Base-by-base conservation (phyloP, 176 grass and related monocot species). In the Ampelocalamus luodianensis region DNA sequence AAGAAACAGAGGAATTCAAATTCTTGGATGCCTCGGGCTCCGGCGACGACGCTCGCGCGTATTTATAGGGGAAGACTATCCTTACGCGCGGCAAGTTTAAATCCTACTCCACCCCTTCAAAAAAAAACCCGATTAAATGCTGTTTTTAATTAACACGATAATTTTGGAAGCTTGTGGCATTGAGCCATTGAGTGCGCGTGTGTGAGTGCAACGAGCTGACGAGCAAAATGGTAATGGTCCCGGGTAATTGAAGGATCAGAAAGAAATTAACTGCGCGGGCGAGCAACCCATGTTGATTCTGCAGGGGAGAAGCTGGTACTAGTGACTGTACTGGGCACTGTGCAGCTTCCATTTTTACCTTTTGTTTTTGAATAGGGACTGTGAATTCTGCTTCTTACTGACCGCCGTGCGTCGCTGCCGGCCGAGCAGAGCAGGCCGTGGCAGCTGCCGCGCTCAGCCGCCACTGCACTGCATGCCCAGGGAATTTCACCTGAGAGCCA, bases 311-410 rank as follows among this genome's bases (percentile, higher is more conserved):
- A 72, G 73, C 54, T 11, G 78, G 67, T 78, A 66, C 72, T 18
- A 49, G 39, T 29, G 53, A 22, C 66, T 59, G 72, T 38, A 11
- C 13, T 29, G 58, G 56, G 20, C 42, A 26, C 20, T 4, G 16
- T 15, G 29, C 43, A 74, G 84, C 84, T 90, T 81, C 89, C 80
- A 83, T 87, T 90, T 90, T 90, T 79, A 90, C 80, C 85, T 90
- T 61, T 18, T 83, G 85, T 37, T 68, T 61, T 90, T 60, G 74
- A 79, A 83, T 75, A 74, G 61, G 34, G 63, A 83, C 89, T 79
- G 89, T 90, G 84, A 90, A 76, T 79, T 61, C 79, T 79, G 74
- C 4, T 32, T 51, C n/a, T 87, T 90, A 90, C 84, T 87, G 89
- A 78, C 77, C 42, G 43, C 53, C 69, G 68, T 32, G 62, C 62